phyloP scores from a whole-genome alignment of 306 rosid genomes.

The Hippophae rhamnoides region DNA sequence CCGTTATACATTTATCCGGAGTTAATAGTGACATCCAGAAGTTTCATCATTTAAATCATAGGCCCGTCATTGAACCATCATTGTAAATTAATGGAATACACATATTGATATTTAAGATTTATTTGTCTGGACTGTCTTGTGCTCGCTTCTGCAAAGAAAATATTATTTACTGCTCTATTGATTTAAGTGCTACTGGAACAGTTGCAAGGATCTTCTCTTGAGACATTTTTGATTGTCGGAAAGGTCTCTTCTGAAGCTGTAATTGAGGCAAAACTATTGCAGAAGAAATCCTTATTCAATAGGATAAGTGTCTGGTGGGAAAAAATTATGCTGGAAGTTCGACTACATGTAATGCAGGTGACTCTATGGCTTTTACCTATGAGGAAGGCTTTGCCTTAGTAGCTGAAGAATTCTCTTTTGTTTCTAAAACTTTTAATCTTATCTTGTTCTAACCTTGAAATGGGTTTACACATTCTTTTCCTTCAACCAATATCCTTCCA shows the following conservation, averaged over 20 bases:
- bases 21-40: no score
- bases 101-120: not conserved
- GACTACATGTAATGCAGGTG: constrained; percentile 59
- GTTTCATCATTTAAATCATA: no score
- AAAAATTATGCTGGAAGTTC: constrained; percentile 48
- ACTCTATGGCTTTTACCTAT: constrained; percentile 66
- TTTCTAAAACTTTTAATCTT: no score
- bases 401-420: constrained; percentile 9
- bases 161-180: not conserved
- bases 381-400: constrained; percentile 42
- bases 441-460: no score
- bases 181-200: constrained; percentile 30
- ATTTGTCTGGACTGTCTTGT: not conserved
- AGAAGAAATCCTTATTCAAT: constrained; percentile 42
- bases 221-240: constrained; percentile 74
- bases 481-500: no score
- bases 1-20: no score
- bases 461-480: no score
- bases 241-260: constrained; percentile 83
- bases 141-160: not conserved
- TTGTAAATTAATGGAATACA: no score
- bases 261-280: constrained; percentile 53
- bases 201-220: constrained; percentile 81
- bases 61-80: not conserved
- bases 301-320: constrained; percentile 53